Percentiles rank a stretch among this genome's conserved stretches.
Evolutionary conservation across 1,139 yeast species (phyloP).

Genomic region (Pichia norvegensis): DNA sequence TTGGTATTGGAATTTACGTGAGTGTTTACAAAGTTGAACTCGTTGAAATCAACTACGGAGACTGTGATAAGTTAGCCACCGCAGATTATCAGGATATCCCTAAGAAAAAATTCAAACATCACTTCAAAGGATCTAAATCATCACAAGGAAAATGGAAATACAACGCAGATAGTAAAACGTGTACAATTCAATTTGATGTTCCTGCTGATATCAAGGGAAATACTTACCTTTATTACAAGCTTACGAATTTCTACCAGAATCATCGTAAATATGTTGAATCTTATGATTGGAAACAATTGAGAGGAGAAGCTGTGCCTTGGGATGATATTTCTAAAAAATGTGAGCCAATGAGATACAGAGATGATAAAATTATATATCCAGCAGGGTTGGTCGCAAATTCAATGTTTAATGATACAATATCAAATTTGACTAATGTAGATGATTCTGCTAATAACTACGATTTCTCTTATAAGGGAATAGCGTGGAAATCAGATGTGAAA

Average conservation of each 20-base stretch:
- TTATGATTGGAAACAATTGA: conserved; percentile 55
- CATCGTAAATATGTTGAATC: conserved; percentile 73
- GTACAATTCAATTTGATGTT: conserved; percentile 51
- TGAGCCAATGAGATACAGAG: conserved; percentile 47
- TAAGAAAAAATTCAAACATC: conserved; percentile 41
- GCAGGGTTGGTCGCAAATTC: conserved; percentile 79
- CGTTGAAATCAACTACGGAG: conserved; percentile 50
- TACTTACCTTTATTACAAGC: conserved; percentile 56
- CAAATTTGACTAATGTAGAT: conserved; percentile 35
- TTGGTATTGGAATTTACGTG: conserved; percentile 60
- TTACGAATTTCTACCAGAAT: conserved; percentile 70
- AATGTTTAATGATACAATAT: conserved; percentile 63
- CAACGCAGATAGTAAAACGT: conserved; percentile 32
- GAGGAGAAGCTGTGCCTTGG: conserved; percentile 49
- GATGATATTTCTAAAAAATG: conserved; percentile 47
- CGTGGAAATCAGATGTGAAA: conserved; percentile 58
- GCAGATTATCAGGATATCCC: conserved; percentile 41
- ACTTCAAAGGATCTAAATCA: conserved; percentile 36
- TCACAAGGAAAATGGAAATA: conserved; percentile 50
- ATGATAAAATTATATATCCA: conserved; percentile 54
- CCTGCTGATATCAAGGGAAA: conserved; percentile 55
- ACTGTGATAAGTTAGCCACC: conserved; percentile 41
- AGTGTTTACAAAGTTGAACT: conserved; percentile 56
- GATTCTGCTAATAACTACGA: conserved; percentile 37
- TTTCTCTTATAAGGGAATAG: conserved; percentile 50